These are phyloP conservation scores for Penicillium silybi DNA, from an alignment of 495 filamentous ascomycete genomes.

Conservation along the genomic window DNA sequence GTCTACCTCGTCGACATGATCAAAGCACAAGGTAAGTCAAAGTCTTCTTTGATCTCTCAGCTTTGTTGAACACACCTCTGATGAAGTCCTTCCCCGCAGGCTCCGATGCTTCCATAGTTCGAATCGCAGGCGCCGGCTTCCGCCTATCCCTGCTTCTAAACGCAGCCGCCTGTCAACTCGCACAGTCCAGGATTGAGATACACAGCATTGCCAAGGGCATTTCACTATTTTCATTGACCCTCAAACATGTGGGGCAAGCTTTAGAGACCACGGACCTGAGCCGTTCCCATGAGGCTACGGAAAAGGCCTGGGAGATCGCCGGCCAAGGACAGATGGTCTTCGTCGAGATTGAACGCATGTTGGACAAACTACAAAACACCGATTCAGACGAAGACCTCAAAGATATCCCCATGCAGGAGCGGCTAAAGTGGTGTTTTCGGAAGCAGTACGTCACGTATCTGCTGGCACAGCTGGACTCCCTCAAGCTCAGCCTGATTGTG, in stretches of 20 bases:
- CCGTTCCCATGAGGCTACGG: conserved; percentile 27
- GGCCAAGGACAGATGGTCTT: conserved; percentile 39
- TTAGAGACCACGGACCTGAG: conserved; percentile 27
- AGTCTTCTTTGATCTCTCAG: neutral
- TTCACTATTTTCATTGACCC: conserved; percentile 40
- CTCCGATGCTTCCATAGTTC: conserved; percentile 28
- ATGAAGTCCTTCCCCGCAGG: conserved; percentile 6
- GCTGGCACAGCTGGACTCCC: conserved; percentile 41
- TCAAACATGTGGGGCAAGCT: conserved; percentile 38
- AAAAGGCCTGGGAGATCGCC: conserved; percentile 40
- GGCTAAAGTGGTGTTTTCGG: conserved; percentile 43
- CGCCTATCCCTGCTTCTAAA: conserved; percentile 44
- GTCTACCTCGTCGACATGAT: neutral
- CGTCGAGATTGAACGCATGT: conserved; percentile 43
- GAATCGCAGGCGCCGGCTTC: conserved; percentile 40
- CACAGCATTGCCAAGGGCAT: conserved; percentile 45
- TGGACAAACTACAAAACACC: conserved; percentile 34
- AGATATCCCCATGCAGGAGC: conserved; percentile 32
- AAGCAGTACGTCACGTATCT: conserved; percentile 44
- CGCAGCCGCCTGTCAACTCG: conserved; percentile 39
- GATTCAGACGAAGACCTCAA: conserved; percentile 29
- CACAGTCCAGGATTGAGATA: conserved; percentile 42
- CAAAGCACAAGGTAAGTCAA: conserved; percentile 22
- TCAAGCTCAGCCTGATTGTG: conserved; percentile 43
- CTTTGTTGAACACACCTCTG: neutral